Evolutionary conservation across 305 asterid species (phyloP), one percentile per base, ranked within the genome.

Genomic region (Fraxinus latifolia): DNA sequence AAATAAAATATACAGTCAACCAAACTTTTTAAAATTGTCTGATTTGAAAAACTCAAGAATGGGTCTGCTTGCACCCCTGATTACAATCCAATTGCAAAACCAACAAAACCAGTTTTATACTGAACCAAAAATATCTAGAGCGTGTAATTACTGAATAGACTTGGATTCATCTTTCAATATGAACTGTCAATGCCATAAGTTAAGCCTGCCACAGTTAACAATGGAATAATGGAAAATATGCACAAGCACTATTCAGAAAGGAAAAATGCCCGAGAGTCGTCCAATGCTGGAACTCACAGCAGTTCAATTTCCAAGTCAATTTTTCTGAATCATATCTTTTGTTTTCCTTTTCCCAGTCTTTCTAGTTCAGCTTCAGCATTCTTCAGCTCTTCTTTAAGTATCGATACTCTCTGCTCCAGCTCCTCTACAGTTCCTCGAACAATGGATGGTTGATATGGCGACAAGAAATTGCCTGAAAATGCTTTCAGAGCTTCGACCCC

Each of bases 401-500:
- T 62, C 2, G 93, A 83, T 29, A 96, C 86, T 86, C 97, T 92
- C 86, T 53, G 84, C 87, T 93, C 92, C 77, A 93, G 80, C 85
- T 92, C 99, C 80, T 96, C 94, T 65, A 87, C 81, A 0, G 95
- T 83, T 19, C 98, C 97, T 83, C 90, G 89, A 62, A 32, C 62
- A 36, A 92, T 83, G 32, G 93, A 88, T 23, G 97, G 82, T 88
- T 89, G 83, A 80, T 94, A 92, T 0, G 97, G 98, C 0, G 93
- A 74, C 80, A 84, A 8, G 84, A 94, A 96, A 77, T 93, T 83
- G 79, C 17, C 70, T 0, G 99, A 96, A 85, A 94, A 94, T 21
- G 87, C 86, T 83, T 86, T 89, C 92, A 95, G 78, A n/a, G 98
- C 97, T 12, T 94, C 95, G 33, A 93, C 87, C 36, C 99, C 99